Evolutionary conservation across 305 asterid species (phyloP).

Genomic region (Ajuga reptans): DNA sequence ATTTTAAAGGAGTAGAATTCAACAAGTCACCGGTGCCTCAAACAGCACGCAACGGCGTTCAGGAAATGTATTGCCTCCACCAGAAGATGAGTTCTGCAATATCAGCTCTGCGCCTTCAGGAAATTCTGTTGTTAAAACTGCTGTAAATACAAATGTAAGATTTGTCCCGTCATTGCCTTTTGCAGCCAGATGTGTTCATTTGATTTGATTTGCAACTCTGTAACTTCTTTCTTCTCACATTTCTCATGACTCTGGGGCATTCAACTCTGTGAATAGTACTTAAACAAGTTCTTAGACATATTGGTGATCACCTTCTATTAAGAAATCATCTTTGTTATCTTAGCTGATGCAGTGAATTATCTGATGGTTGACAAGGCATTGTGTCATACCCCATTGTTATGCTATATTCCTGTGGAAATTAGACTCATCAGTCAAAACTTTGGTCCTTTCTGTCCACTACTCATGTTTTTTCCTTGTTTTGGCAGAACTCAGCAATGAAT

Average conservation of each 20-base stretch:
- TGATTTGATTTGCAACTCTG: neutral
- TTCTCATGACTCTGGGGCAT: conserved; percentile 13
- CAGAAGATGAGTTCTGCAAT: conserved; percentile 70
- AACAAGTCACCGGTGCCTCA: conserved; percentile 58
- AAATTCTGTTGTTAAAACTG: conserved; percentile 45
- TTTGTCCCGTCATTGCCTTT: conserved; percentile 19
- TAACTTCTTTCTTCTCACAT: neutral
- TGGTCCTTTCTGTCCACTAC: neutral
- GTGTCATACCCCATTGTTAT: neutral
- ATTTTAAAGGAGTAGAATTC: conserved; percentile 68
- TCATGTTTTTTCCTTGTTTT: conserved; percentile 7
- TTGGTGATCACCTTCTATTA: neutral
- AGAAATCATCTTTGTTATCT: neutral
- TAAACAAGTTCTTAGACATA: neutral
- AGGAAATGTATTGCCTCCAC: conserved; percentile 81
- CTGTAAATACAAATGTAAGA: conserved; percentile 59
- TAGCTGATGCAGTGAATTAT: conserved; percentile 9
- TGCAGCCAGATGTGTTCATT: neutral
- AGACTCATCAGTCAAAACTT: neutral
- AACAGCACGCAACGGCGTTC: conserved; percentile 58
- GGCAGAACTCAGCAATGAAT: conserved; percentile 42
- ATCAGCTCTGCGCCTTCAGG: conserved; percentile 43
- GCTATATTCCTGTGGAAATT: neutral
- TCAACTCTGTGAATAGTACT: neutral
- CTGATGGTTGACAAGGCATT: neutral